These are phyloP conservation scores for Coccomyxa subellipsoidea DNA, from an alignment of 163 green algal genomes.

Conservation along the genomic window DNA sequence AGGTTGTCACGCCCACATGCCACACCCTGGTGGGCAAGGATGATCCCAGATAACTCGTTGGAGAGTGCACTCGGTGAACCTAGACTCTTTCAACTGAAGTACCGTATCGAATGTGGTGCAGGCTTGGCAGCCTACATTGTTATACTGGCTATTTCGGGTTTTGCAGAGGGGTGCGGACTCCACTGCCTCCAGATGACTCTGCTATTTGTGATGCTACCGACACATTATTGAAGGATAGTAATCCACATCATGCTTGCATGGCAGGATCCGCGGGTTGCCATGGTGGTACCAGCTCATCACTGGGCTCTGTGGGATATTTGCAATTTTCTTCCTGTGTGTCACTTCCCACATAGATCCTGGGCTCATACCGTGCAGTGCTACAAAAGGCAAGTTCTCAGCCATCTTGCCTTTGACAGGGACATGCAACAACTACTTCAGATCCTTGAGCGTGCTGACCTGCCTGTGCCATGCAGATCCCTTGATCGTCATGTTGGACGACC, in stretches of 20 bases:
- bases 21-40: not conserved
- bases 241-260: not conserved
- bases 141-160: constrained; percentile 2
- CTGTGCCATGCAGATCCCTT: constrained; percentile 2
- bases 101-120: not conserved
- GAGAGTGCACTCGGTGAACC: no score
- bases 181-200: not conserved
- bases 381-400: not conserved
- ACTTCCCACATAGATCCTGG: constrained; percentile 43
- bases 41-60: not conserved
- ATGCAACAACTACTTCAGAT: not conserved
- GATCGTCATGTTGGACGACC: not conserved
- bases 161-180: constrained; percentile 8
- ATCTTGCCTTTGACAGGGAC: not conserved
- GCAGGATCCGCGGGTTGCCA: constrained; percentile 36
- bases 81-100: not conserved
- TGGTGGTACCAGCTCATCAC: constrained; percentile 42
- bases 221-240: not conserved
- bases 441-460: not conserved
- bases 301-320: constrained; percentile 10
- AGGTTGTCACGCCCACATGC: not conserved
- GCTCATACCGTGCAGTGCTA: not conserved
- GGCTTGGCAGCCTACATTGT: constrained; percentile 6
- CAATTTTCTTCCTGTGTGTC: constrained; percentile 27
- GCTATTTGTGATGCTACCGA: no score